Evolutionary conservation across 2,329 filamentous ascomycete species (phyloP).

Genomic region (Venturia oleaginea): DNA sequence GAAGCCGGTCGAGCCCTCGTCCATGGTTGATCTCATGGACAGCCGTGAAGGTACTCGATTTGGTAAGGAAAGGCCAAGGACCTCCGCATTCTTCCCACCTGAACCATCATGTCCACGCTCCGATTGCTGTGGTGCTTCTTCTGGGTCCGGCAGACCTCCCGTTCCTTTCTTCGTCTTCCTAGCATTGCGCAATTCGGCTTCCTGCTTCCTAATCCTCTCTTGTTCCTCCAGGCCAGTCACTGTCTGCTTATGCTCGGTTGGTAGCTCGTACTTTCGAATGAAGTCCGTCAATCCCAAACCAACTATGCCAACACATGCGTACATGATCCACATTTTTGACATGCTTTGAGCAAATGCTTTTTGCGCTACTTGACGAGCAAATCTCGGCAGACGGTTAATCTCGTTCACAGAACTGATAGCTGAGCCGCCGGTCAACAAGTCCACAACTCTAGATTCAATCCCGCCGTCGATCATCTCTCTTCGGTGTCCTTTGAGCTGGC

Average conservation of each 20-base stretch:
- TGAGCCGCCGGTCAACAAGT: conserved; percentile 7
- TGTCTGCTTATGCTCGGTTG: conserved; percentile 48
- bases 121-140: neutral
- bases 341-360: conserved; percentile 26
- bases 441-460: neutral
- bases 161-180: neutral
- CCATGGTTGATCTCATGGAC: neutral
- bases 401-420: conserved; percentile 4
- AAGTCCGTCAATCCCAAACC: conserved; percentile 42
- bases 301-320: conserved; percentile 40
- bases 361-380: neutral
- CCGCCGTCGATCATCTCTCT: conserved; percentile 7
- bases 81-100: neutral
- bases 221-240: conserved; percentile 44
- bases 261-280: conserved; percentile 42
- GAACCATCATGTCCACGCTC: neutral
- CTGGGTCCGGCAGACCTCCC: neutral
- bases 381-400: conserved; percentile 1
- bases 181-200: neutral
- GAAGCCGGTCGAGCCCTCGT: neutral
- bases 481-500: conserved; percentile 18
- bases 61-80: neutral
- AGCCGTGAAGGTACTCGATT: conserved; percentile 2
- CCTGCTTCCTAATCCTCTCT: conserved; percentile 19
- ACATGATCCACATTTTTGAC: conserved; percentile 51